Percentiles rank a stretch among this genome's conserved stretches.
Conservation (phyloP, 2,329 filamentous ascomycete genomes). For the Juglanconis sp. region DNA sequence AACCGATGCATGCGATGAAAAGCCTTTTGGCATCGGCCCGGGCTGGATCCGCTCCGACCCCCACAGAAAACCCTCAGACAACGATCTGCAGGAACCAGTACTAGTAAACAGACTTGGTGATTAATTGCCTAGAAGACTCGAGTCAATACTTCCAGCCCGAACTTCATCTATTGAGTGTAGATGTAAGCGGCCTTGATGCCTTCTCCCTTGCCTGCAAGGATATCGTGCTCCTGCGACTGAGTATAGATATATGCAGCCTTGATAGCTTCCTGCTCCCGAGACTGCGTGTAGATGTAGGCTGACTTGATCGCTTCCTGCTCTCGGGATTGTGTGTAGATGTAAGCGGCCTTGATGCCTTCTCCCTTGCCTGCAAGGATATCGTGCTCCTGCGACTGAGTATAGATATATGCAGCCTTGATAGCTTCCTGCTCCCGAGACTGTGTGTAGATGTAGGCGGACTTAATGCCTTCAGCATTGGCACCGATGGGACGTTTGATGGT, state of each 20-base stretch:
- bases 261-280: not conserved
- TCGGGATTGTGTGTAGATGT: not conserved
- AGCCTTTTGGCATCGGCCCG: too few species aligned
- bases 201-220: too few species aligned
- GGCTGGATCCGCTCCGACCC: too few species aligned
- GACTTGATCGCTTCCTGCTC: not conserved
- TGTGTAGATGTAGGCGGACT: not conserved
- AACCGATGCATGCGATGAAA: too few species aligned
- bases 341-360: not conserved
- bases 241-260: not conserved
- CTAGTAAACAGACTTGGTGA: not conserved
- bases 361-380: not conserved
- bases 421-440: not conserved
- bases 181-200: too few species aligned
- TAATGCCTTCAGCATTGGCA: not conserved
- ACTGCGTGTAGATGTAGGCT: not conserved
- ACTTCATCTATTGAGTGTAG: too few species aligned
- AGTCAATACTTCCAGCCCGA: too few species aligned
- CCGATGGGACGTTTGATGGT: not conserved
- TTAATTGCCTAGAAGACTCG: too few species aligned
- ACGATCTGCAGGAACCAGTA: too few species aligned
- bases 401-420: not conserved
- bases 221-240: not conserved
- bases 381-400: not conserved
- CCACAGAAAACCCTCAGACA: too few species aligned